Evolutionary conservation across 768 basidiomycete genomes (phyloP), one percentile per base, ranked within the genome.

Genomic region (Strobilomyces dryophilus): DNA sequence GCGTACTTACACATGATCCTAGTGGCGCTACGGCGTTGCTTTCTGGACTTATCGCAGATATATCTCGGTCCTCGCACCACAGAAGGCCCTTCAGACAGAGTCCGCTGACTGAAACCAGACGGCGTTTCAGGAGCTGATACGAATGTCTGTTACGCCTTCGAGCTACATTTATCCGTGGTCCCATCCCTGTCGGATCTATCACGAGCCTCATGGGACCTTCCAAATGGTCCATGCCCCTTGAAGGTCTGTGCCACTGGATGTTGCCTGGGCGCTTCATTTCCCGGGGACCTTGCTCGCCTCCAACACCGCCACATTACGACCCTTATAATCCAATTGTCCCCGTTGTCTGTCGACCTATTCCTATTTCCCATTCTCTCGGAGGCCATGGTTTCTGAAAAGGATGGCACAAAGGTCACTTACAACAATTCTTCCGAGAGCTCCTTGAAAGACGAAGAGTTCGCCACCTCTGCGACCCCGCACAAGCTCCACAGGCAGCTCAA

Each of bases 401-500:
- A 53, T 18, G 44, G 29, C 8, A 1, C 47, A 4, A 37, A n/a
- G 12, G 26, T 4, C n/a, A 17, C 51, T 9, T 39, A 15, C 44
- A 59, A 57, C 17, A 17, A 34, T 47, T 17, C 57, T 14, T 34
- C 57, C 15, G 55, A 63, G 0, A 48, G 8, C 39, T 71, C 66
- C 24, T 8, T 59, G 1, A 55, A 53, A 8, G 68, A 70, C 14
- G 53, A 63, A 20, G 68, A 71, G 39, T 55, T 51, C 3, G 31
- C 51, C 4, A 2, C 52, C 12, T 10, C 48, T 8, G 0, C 2
- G n/a, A 43, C 14, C 3, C 48, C 46, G 5, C 51, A 44, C 0
- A 56, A 27, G 41, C 79, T 85, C 37, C 71, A 77, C 11, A 77
- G 84, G 45, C 84, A 87, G 67, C 71, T 87, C 58, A 87, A 87